Evolutionary conservation across 176 grass and related monocot species (phyloP), one percentile per base, ranked within the genome.

Genomic region (Ampelocalamus luodianensis): DNA sequence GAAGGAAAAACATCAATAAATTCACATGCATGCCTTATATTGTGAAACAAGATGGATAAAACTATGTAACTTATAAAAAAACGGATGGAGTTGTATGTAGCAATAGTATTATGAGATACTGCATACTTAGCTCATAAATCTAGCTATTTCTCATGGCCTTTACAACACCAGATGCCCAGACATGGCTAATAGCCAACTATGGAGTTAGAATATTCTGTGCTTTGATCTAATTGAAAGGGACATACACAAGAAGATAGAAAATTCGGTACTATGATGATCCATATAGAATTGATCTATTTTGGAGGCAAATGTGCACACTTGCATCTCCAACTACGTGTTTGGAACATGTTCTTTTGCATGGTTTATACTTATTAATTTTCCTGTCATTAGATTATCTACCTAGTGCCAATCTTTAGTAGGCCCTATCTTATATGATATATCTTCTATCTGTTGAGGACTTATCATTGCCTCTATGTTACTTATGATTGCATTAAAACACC

Each of bases 401-500:
- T 77, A 65, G 8, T 60, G 76, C 39, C 17, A 13, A 18, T 85
- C 24, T 72, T 27, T 43, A 82, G 26, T 39, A 24, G 54, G 39
- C 3, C 5, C 27, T 58, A 10, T 51, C 70, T 12, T 82, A 64
- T 22, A 62, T 65, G 17, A 2, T 49, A 79, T 56, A 29, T 24
- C 46, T 72, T 61, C 10, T 67, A 23, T 66, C 4, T 67, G 18
- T 70, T 72, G n/a, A n/a, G n/a, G 16, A 46, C 6, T 58, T 61
- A 4, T 79, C 10, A 59, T 53, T 83, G 23, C 79, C 42, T 34
- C 39, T 68, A 51, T 68, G 22, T 69, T 54, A 64, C n/a, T 79
- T 81, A 49, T 37, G 39, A 20, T 74, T 80, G 24, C 46, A 61
- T 77, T 42, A 48, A 69, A 72, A 74, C 71, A 88, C 6, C 38